phyloP scores from a whole-genome alignment of 371 early-diverging fungal species.

The Mucor piriformis region DNA sequence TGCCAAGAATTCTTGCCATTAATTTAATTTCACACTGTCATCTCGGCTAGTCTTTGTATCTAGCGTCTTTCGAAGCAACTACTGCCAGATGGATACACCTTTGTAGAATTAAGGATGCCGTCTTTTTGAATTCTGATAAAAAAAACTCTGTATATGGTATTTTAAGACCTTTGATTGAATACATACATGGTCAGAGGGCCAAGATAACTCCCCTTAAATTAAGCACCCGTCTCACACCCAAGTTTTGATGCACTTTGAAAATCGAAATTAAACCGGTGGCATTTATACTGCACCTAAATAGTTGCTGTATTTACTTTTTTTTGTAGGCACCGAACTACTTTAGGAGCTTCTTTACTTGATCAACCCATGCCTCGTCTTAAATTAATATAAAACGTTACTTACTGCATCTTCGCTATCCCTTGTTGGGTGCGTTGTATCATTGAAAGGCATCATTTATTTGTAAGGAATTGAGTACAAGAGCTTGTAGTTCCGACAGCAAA shows the following conservation, averaged over 20 bases:
- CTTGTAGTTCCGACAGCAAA: slow-evolving; percentile 25
- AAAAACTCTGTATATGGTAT: too few relatives aligned
- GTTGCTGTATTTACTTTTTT: slow-evolving; percentile 13
- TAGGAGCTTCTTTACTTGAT: slow-evolving; percentile 11
- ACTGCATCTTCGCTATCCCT: not conserved
- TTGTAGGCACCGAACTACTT: slow-evolving; percentile 11
- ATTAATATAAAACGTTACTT: slow-evolving; percentile 14
- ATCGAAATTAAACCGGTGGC: slow-evolving; percentile 14
- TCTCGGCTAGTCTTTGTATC: too few relatives aligned
- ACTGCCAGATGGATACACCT: too few relatives aligned
- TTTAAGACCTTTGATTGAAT: too few relatives aligned
- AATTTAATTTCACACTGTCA: too few relatives aligned
- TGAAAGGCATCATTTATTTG: slow-evolving; percentile 9
- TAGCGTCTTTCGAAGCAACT: too few relatives aligned
- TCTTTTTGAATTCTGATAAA: too few relatives aligned
- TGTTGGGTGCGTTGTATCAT: not conserved
- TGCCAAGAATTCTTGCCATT: too few relatives aligned
- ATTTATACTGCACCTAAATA: slow-evolving; percentile 20
- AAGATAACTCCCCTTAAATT: too few relatives aligned
- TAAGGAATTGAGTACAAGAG: slow-evolving; percentile 15
- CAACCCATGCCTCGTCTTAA: slow-evolving; percentile 13
- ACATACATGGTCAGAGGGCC: too few relatives aligned
- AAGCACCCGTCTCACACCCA: slow-evolving; percentile 7
- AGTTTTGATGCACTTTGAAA: slow-evolving; percentile 22
- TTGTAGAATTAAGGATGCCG: too few relatives aligned